A percentile compares a stretch with the other conserved stretches of the same genome.
Conservation (phyloP, 192 early-diverging fungal genomes). For the Linnemannia hyalina region DNA sequence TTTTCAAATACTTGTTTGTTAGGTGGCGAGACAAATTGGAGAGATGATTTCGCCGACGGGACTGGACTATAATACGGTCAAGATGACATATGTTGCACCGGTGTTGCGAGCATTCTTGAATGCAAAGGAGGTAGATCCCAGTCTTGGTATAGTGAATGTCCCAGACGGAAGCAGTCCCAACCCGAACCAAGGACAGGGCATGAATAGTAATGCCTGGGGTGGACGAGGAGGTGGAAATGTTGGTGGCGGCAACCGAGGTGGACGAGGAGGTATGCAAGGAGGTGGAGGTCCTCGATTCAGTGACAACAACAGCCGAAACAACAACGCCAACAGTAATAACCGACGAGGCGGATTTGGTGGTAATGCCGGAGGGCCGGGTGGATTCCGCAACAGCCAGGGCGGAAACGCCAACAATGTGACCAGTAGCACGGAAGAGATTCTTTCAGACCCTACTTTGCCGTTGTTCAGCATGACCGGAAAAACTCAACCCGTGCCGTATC, state of each 20-base stretch:
- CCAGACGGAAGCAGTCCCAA: background rate
- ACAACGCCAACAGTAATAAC: background rate
- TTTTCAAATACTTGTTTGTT: background rate
- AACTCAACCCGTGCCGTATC: constrained; percentile 43
- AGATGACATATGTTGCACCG: constrained; percentile 34
- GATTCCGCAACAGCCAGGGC: background rate
- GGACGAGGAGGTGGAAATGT: constrained; percentile 21
- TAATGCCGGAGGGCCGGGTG: background rate
- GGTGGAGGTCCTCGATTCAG: background rate
- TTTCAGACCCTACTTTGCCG: constrained; percentile 1
- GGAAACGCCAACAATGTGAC: background rate
- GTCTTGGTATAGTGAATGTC: background rate
- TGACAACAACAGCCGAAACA: constrained; percentile 11
- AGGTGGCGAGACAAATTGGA: constrained; percentile 43
- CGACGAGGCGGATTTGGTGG: constrained; percentile 31
- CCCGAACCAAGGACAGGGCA: background rate
- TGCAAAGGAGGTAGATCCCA: background rate
- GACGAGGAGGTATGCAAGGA: constrained; percentile 17
- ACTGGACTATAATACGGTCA: constrained; percentile 46
- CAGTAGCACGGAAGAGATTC: background rate
- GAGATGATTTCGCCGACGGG: constrained; percentile 47
- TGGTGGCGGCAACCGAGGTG: constrained; percentile 8
- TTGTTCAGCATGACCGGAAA: constrained; percentile 47
- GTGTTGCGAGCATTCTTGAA: background rate
- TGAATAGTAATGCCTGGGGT: background rate